A percentile compares a stretch with the other conserved stretches of the same genome.
phyloP scores from a whole-genome alignment of 2,329 filamentous ascomycete genomes.

The Fusarium incarnatum region DNA sequence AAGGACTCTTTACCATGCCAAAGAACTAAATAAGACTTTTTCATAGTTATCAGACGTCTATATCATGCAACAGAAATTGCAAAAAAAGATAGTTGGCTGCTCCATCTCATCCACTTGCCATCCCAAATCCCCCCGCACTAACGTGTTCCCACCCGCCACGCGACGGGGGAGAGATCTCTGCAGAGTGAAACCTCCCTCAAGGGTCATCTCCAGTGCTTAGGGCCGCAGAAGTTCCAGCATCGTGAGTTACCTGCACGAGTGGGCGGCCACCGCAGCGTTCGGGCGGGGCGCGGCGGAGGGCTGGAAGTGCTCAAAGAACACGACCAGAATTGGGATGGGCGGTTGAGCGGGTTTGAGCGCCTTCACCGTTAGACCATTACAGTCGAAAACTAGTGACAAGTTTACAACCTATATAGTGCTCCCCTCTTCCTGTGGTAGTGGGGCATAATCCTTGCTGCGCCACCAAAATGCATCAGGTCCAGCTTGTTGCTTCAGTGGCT shows the following conservation, averaged over 20 bases:
- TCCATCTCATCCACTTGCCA: constrained; percentile 64
- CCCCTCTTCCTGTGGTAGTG: fast-evolving
- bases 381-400: constrained; percentile 54
- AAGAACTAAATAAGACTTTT: not conserved
- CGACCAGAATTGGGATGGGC: constrained; percentile 60
- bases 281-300: constrained; percentile 71
- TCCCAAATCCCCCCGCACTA: constrained; percentile 68
- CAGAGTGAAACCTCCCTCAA: constrained; percentile 80
- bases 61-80: constrained; percentile 42
- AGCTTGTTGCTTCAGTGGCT: constrained; percentile 2
- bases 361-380: constrained; percentile 74
- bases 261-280: constrained; percentile 74
- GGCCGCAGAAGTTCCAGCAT: constrained; percentile 64
- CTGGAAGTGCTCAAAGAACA: constrained; percentile 52
- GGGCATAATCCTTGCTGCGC: not conserved
- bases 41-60: not conserved
- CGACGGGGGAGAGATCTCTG: constrained; percentile 77
- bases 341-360: constrained; percentile 63
- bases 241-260: constrained; percentile 76
- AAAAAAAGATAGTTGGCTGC: constrained; percentile 61
- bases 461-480: not conserved
- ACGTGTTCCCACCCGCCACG: constrained; percentile 77
- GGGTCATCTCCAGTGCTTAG: constrained; percentile 76
- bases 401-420: constrained; percentile 44
- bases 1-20: not conserved